A percentile compares a stretch with the other conserved stretches of the same genome.
Evolutionary conservation across 768 basidiomycete genomes (phyloP).

Genomic region (Gymnopilus junonius): DNA sequence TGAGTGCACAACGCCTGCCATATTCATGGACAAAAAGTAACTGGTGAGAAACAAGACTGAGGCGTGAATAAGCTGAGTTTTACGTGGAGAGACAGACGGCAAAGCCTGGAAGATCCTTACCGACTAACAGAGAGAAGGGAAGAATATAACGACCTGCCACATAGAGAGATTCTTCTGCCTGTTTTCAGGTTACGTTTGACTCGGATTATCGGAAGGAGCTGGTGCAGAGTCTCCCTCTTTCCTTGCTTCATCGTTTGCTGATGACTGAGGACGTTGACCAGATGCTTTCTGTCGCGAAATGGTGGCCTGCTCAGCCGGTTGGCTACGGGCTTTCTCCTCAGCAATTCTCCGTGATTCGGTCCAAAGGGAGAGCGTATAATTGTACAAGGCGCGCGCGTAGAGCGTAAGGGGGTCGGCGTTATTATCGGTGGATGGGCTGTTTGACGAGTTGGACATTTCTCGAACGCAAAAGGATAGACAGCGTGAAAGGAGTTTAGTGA

Average conservation of each 20-base stretch:
- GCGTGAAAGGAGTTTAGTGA: neutral
- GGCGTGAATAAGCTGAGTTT: neutral
- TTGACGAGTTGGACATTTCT: constrained; percentile 22
- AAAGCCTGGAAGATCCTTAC: neutral
- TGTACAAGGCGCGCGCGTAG: constrained; percentile 68
- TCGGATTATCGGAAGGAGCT: neutral
- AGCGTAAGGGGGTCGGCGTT: constrained; percentile 46
- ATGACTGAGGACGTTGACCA: neutral
- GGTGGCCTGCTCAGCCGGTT: constrained; percentile 19
- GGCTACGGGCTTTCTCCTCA: constrained; percentile 50
- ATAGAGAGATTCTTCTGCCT: neutral
- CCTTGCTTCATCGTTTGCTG: neutral
- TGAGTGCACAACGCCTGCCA: neutral
- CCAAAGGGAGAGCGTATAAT: constrained; percentile 72
- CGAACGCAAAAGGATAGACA: neutral
- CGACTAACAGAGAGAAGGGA: neutral
- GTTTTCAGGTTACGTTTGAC: neutral
- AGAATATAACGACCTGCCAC: neutral
- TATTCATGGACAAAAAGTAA: neutral
- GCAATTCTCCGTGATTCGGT: constrained; percentile 63
- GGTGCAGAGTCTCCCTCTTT: neutral
- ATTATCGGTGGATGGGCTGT: constrained; percentile 20
- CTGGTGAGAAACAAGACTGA: neutral
- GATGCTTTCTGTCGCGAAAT: neutral
- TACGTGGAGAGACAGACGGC: neutral